Conservation (phyloP, 495 filamentous ascomycete genomes). For the Cercophora newfieldiana region DNA sequence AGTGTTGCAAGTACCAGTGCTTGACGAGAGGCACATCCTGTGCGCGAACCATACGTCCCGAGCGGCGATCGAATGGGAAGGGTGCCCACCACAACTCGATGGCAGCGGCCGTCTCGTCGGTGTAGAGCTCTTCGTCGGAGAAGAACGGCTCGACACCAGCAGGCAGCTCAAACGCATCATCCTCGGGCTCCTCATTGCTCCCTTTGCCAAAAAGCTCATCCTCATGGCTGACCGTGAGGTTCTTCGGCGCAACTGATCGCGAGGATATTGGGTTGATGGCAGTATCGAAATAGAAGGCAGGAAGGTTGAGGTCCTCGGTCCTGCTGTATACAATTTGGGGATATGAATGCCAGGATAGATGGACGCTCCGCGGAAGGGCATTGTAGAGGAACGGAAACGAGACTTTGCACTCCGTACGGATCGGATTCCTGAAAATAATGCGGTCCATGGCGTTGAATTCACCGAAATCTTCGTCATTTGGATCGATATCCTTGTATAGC, state of each 20-base stretch:
- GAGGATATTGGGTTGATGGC: constrained; percentile 97
- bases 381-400: constrained; percentile 96
- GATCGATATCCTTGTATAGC: constrained; percentile 97
- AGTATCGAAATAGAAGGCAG: constrained; percentile 97
- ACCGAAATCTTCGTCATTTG: constrained; percentile 98
- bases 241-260: constrained; percentile 91
- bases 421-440: constrained; percentile 96
- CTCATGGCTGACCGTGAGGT: constrained; percentile 88
- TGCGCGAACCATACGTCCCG: constrained; percentile 95
- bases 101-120: constrained; percentile 84
- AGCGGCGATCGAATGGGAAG: constrained; percentile 91
- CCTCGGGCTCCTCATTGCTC: constrained; percentile 73
- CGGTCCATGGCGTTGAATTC: constrained; percentile 99
- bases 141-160: constrained; percentile 83
- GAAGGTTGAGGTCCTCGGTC: constrained; percentile 84
- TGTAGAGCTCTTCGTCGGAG: constrained; percentile 85
- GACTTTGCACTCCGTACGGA: constrained; percentile 94
- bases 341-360: constrained; percentile 89
- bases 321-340: constrained; percentile 90
- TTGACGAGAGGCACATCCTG: constrained; percentile 97
- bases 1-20: constrained; percentile 98
- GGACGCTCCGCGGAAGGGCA: constrained; percentile 90
- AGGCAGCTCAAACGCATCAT: constrained; percentile 82
- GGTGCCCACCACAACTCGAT: constrained; percentile 99
- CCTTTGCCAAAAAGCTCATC: constrained; percentile 90